Base-by-base conservation (phyloP, 208 protist genomes). In the Tritrichomonas musculus region DNA sequence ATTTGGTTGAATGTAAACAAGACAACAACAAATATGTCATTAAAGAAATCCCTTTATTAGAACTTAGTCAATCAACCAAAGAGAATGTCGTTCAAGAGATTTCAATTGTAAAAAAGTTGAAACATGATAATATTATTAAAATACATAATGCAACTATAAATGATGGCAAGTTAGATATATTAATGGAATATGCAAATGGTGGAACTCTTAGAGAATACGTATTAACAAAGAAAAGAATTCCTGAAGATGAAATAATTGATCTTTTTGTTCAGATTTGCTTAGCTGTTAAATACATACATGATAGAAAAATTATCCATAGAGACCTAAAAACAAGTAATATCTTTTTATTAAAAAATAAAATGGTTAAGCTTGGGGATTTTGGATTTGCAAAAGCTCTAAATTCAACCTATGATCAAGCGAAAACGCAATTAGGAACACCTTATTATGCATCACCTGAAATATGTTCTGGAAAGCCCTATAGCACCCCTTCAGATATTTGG, bases 291-390 rank as follows among this genome's bases (percentile, higher is more conserved):
- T 95, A 96, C 50, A 41, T 96, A 39, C 96, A 96, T 92, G 94
- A 95, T n/a, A 57, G 93, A 0, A 96, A 96, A 41, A 94, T 96
- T n/a, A 92, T 96, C 11, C 96, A 96, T 84, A 93, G 96, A 33
- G 96, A 96, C 75, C 22, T 96, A 22, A 92, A 94, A 65, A 11
- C 27, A 50, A 27, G 9, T 41, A 93, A 93, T n/a, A 57, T 93
- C 55, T 93, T 93, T 39, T 41, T 93, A 25, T 77, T 11, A 9
- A 73, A 60, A 30, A 92, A 92, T 36, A 66, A 47, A 33, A 27
- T 84, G 9, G n/a, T 93, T 8, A 93, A 93, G n/a, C 49, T 93
- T 27, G 93, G 93, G 27, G 93, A 93, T 41, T 93, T 93, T 92
- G 93, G 92, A 25, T 41, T 92, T 53, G 44, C 80, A n/a, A 53